Evolutionary conservation across 169 alveolate genomes (phyloP), one percentile per base, ranked within the genome.

Genomic region (Babesia ovata): DNA sequence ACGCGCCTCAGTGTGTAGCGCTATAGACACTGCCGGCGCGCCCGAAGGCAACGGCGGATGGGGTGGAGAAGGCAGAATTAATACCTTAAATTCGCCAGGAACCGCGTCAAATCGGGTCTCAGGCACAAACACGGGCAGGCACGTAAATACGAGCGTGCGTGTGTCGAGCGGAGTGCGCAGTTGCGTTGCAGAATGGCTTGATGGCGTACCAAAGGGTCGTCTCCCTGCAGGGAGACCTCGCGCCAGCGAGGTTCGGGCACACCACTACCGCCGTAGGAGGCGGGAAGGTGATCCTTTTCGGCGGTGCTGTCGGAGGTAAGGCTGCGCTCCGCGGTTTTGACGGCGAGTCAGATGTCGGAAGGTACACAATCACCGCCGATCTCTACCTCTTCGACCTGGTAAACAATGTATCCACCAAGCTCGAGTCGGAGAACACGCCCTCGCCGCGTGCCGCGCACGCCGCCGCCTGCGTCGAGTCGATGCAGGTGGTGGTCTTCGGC

Each of bases 361-460:
- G 96, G 69, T 98, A 96, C 89, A 92, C 97, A 39, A 97, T 97
- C 33, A 97, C 99, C 1, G 98, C 97, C 59, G 99, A 97, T 76
- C 94, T 98, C 9, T 97, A 93, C 82, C 75, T 94, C 33, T 91
- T 93, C 48, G 98, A 96, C 78, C 86, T 92, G 39, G 58, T 84
- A n/a, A 91, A 95, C 28, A 91, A 92, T 63, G 82, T 86, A 39
- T 96, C 99, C 97, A 87, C 91, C 13, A 94, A 92, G 74, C 81
- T 96, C 19, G 91, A 82, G 54, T 94, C 97, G 29, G 95, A 91
- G 71, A 92, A 91, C 48, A 91, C 98, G 19, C 99, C 99, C 29
- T 88, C 97, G 58, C 98, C 99, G 17, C 88, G 99, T 60, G 99
- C 99, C 21, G 99, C 99, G 10, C 99, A 98, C 84, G 97, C 99